Evolutionary conservation across 768 basidiomycete genomes (phyloP).

Genomic region (Lactarius trivialis): DNA sequence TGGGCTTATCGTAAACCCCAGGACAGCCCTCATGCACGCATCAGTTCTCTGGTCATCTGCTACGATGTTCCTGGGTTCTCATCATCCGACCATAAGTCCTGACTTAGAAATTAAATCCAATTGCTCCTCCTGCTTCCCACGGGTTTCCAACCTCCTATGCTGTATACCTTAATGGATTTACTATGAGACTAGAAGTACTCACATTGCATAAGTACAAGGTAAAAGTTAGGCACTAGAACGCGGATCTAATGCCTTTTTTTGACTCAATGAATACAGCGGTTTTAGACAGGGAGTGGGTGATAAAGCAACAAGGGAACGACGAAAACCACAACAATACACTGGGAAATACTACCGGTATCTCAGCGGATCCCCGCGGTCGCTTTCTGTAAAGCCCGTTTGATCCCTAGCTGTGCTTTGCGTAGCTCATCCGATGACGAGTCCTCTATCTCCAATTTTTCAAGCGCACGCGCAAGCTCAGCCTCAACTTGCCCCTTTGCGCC

Average conservation of each 20-base stretch:
- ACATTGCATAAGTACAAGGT: background rate
- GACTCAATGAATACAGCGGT: constrained; percentile 15
- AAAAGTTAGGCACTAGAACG: background rate
- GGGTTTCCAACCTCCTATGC: background rate
- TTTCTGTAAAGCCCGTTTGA: constrained; percentile 98
- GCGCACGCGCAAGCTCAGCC: constrained; percentile 93
- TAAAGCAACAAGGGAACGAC: constrained; percentile 18
- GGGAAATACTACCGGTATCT: constrained; percentile 23
- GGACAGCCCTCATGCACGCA: background rate
- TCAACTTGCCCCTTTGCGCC: constrained; percentile 93
- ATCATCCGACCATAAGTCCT: background rate
- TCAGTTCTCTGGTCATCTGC: background rate
- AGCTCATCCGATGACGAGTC: constrained; percentile 91
- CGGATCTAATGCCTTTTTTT: constrained; percentile 12
- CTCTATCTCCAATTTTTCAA: constrained; percentile 98
- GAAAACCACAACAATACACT: constrained; percentile 1
- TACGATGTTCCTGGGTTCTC: constrained; percentile 3
- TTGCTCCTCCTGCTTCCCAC: background rate
- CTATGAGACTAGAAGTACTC: background rate
- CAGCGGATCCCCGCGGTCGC: constrained; percentile 86
- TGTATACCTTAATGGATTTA: background rate
- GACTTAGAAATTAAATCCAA: background rate
- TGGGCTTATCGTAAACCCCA: constrained; percentile 1
- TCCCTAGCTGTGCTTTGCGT: constrained; percentile 89
- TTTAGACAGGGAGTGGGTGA: constrained; percentile 18